Conservation (phyloP, 371 early-diverging fungal genomes). For the Umbelopsis sp. region DNA sequence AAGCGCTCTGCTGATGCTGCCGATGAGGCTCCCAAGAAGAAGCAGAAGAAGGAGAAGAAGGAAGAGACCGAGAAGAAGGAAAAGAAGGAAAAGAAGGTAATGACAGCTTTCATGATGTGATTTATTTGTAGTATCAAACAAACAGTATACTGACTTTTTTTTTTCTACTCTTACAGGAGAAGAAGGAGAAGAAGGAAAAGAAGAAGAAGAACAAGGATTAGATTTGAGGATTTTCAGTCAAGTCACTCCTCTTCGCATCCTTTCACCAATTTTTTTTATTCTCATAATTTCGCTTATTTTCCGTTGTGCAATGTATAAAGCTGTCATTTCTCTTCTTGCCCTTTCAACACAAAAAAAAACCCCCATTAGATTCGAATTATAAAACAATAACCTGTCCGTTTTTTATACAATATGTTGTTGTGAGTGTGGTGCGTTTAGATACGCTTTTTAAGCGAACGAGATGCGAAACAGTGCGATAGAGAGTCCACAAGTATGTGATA, state of each 20-base stretch:
- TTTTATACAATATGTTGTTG: not conserved
- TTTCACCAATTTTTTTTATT: slow-evolving; percentile 9
- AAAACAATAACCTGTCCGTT: slow-evolving; percentile 5
- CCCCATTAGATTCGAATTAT: slow-evolving; percentile 15
- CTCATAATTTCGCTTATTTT: slow-evolving; percentile 21
- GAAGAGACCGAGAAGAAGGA: slow-evolving; percentile 59
- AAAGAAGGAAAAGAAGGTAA: slow-evolving; percentile 50
- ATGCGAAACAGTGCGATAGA: too few species aligned
- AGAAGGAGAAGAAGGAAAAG: slow-evolving; percentile 31
- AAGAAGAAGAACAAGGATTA: slow-evolving; percentile 41
- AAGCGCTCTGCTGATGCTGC: slow-evolving; percentile 38
- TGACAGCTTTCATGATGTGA: not conserved
- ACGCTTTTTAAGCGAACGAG: too few species aligned
- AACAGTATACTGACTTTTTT: not conserved
- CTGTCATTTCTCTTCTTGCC: slow-evolving; percentile 20
- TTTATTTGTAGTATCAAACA: not conserved
- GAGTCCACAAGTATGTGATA: too few species aligned
- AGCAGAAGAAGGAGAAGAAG: slow-evolving; percentile 44
- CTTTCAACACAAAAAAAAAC: not conserved
- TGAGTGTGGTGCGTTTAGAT: too few species aligned
- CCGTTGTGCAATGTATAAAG: slow-evolving; percentile 15
- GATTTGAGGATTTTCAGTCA: not conserved
- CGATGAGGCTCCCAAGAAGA: slow-evolving; percentile 36
- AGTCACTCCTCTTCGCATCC: slow-evolving; percentile 5
- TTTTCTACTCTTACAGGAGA: slow-evolving; percentile 18